These are phyloP conservation scores for Elaeagnus macrophylla DNA, from an alignment of 306 rosid genomes.

Conservation along the genomic window DNA sequence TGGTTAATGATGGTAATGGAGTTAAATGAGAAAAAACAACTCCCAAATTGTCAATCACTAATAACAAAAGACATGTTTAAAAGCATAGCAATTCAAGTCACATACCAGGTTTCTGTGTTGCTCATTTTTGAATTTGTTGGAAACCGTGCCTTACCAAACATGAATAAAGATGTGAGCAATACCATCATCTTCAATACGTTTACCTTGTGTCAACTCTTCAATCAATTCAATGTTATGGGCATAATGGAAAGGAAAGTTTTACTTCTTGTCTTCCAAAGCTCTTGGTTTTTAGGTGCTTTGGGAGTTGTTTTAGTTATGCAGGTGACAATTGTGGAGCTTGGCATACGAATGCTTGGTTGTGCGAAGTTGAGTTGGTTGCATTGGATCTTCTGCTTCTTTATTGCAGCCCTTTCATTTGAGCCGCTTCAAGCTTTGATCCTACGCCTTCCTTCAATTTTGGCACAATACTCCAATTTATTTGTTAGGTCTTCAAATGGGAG, in stretches of 20 bases:
- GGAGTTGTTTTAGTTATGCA: constrained; percentile 32
- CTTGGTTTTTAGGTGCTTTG: constrained; percentile 28
- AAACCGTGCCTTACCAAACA: background rate
- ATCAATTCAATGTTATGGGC: constrained; percentile 36
- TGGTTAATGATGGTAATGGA: constrained; percentile 49
- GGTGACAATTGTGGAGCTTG: constrained; percentile 32
- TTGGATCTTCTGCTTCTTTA: constrained; percentile 39
- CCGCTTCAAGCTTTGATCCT: constrained; percentile 1
- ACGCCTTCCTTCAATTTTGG: background rate
- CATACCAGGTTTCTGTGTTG: constrained; percentile 31
- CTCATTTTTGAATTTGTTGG: constrained; percentile 21
- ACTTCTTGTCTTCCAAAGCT: constrained; percentile 17
- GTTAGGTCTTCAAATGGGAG: background rate
- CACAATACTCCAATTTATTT: background rate
- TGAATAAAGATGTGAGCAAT: constrained; percentile 20
- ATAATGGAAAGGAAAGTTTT: constrained; percentile 22
- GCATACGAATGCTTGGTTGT: constrained; percentile 15
- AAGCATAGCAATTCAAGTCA: constrained; percentile 38
- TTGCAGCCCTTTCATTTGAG: constrained; percentile 35
- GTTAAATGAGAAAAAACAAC: constrained; percentile 17
- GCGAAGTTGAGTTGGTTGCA: constrained; percentile 29
- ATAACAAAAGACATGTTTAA: constrained; percentile 24
- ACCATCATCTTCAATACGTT: constrained; percentile 53
- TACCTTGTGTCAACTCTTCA: constrained; percentile 44
- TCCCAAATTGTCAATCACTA: constrained; percentile 11